Evolutionary conservation across 257 asterid genomes (phyloP).

Genomic region (Nicotiana noctiflora): DNA sequence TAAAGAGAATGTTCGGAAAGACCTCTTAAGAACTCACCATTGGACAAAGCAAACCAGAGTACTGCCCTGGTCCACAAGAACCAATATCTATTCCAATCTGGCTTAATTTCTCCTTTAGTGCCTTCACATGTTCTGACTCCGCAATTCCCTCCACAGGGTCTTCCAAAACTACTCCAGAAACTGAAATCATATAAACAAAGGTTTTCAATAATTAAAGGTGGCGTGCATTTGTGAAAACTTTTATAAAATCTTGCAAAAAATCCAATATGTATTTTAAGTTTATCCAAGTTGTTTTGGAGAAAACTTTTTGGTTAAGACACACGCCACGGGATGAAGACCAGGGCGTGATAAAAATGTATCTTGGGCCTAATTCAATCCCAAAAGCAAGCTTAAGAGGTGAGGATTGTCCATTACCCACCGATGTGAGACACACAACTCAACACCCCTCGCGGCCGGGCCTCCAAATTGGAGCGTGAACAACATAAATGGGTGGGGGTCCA

Average conservation of each 20-base stretch:
- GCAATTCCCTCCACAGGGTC: constrained; percentile 29
- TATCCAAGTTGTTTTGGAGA: no score
- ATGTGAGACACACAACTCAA: no score
- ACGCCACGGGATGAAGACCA: no score
- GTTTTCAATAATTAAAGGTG: neutral
- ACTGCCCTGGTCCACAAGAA: constrained; percentile 60
- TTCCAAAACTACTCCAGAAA: constrained; percentile 37
- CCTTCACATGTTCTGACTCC: constrained; percentile 26
- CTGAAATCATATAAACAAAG: constrained; percentile 16
- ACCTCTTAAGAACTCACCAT: constrained; percentile 33
- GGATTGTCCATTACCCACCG: no score
- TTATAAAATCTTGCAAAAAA: neutral
- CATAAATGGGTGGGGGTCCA: no score
- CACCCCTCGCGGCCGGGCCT: no score
- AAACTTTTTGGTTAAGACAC: no score
- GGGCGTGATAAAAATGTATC: no score
- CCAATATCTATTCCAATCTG: constrained; percentile 44
- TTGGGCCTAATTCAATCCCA: no score
- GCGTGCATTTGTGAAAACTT: neutral
- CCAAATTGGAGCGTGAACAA: no score
- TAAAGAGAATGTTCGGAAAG: neutral
- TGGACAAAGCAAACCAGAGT: constrained; percentile 55
- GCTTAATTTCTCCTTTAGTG: constrained; percentile 44
- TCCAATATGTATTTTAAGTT: no score
- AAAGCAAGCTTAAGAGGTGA: no score